phyloP scores from a whole-genome alignment of 352 stramenopile genomes.

The Lagenidium giganteum region DNA sequence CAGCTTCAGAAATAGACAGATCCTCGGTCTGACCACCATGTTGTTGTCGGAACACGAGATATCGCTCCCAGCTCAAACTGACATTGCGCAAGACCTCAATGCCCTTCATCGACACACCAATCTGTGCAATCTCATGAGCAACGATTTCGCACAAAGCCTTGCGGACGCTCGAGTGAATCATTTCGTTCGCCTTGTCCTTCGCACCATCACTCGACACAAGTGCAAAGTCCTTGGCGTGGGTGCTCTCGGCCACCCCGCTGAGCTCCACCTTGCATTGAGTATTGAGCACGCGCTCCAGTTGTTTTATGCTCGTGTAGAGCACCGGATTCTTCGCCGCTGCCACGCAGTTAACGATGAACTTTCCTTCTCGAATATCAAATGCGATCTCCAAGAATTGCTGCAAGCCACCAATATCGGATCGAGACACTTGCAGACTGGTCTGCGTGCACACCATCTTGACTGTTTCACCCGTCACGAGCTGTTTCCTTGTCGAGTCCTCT shows the following conservation, averaged over 20 bases:
- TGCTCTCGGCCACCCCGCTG: constrained; percentile 29
- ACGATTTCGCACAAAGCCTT: constrained; percentile 79
- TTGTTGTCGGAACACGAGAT: constrained; percentile 80
- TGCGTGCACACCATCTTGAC: constrained; percentile 55
- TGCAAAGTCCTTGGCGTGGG: constrained; percentile 54
- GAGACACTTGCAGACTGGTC: constrained; percentile 55
- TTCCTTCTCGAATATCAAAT: constrained; percentile 73
- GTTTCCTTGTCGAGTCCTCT: no score
- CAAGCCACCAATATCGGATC: constrained; percentile 70
- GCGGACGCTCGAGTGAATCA: constrained; percentile 62
- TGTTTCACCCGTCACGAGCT: constrained; percentile 70
- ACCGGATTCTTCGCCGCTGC: constrained; percentile 53
- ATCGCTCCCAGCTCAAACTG: constrained; percentile 81
- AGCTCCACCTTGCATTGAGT: constrained; percentile 79
- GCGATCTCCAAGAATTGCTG: constrained; percentile 75
- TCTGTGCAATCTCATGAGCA: constrained; percentile 75
- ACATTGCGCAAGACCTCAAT: constrained; percentile 79
- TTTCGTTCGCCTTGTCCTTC: constrained; percentile 60
- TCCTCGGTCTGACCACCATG: constrained; percentile 72
- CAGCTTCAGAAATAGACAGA: constrained; percentile 78
- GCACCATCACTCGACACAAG: constrained; percentile 71
- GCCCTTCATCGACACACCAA: constrained; percentile 68
- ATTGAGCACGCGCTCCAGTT: constrained; percentile 70
- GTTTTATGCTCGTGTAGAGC: constrained; percentile 42
- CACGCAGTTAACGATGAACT: constrained; percentile 65